Conservation (phyloP, 306 rosid species). For the Ormosia semicastrata region DNA sequence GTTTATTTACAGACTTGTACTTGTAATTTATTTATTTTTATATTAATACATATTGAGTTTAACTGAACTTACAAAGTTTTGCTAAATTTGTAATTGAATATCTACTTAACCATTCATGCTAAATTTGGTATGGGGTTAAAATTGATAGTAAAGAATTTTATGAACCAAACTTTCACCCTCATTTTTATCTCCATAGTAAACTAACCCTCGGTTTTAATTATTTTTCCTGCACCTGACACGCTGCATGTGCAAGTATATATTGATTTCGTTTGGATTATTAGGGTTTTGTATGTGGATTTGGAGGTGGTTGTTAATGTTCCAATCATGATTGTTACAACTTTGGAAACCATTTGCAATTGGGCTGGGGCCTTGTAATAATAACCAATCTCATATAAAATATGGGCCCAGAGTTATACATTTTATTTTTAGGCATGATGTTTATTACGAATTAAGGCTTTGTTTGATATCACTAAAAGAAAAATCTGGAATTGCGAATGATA, state of each 20-base stretch:
- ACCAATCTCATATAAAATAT: background rate
- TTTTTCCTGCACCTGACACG: background rate
- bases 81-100: background rate
- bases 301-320: background rate
- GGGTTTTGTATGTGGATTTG: constrained; percentile 1
- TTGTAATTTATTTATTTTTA: too few species aligned
- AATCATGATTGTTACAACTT: constrained; percentile 6
- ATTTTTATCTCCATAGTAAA: background rate
- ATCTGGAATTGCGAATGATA: too few species aligned
- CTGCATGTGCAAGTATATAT: constrained; percentile 11
- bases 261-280: background rate
- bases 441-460: too few species aligned
- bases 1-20: too few species aligned
- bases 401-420: background rate
- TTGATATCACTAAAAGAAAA: too few species aligned
- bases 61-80: background rate
- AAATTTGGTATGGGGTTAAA: too few species aligned
- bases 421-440: background rate
- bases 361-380: constrained; percentile 3
- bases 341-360: constrained; percentile 12
- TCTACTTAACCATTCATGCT: too few species aligned
- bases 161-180: too few species aligned
- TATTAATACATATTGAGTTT: background rate
- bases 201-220: background rate
- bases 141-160: too few species aligned